Base-by-base conservation (phyloP, 345 rosid genomes). In the Populus davidiana region DNA sequence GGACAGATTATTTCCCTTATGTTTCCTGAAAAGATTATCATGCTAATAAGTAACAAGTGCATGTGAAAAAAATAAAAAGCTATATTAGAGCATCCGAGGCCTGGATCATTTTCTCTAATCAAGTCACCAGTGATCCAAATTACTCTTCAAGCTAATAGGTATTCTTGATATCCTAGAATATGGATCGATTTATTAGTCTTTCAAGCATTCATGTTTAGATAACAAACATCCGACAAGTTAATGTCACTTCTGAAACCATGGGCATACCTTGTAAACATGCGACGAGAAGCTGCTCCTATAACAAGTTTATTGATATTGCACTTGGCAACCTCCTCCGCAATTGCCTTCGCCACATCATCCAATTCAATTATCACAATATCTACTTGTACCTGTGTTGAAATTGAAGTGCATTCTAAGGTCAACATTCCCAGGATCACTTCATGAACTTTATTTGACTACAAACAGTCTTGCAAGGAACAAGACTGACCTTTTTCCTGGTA, bases 291-390 rank as follows among this genome's bases (percentile, higher is more conserved):
- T 84, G 91, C 88, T 84, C 99, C 99, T 25, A 95, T 86, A 33
- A 95, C 95, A 14, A 95, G 96, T 87, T 91, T 91, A 9, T 72
- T 80, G 36, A 91, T 85, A 18, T 65, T 78, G 14, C 75, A 79
- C 81, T 80, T 81, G 38, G 88, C 59, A 39, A 95, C 85, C 86
- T 87, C 92, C 79, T 95, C 90, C 1, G 94, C 97, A 70, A 93
- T 82, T 2, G 96, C 91, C 18, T 84, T 85, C 43, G 85, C 91
- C 54, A 91, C 89, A 70, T 91, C 91, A 70, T 91, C 83, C 5
- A 96, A 91, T 80, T 93, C 97, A 73, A 86, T 79, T 49, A 89
- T 59, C 38, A 81, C 25, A 63, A 92, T 52, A 79, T 90, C 97
- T 77, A 82, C 93, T 72, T 78, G 85, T 25, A 83, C 94, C 98